phyloP scores from a whole-genome alignment of 805 yeast species.

The Candida fluviatilis region DNA sequence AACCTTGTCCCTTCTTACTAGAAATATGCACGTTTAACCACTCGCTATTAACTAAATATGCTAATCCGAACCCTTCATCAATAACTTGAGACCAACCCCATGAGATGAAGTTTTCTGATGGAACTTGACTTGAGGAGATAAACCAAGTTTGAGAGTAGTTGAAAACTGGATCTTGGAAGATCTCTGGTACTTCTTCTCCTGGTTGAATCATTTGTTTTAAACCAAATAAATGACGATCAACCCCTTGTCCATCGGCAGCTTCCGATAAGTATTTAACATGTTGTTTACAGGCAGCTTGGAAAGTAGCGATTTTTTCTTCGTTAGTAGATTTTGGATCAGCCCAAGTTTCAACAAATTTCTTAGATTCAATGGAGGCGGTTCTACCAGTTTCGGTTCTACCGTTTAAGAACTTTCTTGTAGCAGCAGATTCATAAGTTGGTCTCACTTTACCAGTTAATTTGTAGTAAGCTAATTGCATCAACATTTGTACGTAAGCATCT shows the following conservation, averaged over 20 bases:
- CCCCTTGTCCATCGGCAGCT: constrained; percentile 84
- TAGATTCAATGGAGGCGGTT: constrained; percentile 69
- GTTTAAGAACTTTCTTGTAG: constrained; percentile 80
- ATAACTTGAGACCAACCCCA: constrained; percentile 96
- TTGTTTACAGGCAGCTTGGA: constrained; percentile 66
- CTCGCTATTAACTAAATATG: constrained; percentile 85
- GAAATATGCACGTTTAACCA: constrained; percentile 84
- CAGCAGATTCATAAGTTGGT: constrained; percentile 95
- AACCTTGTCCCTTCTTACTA: constrained; percentile 58
- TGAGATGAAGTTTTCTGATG: constrained; percentile 75
- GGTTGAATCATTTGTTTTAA: constrained; percentile 64
- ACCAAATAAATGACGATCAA: constrained; percentile 92
- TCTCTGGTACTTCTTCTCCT: constrained; percentile 58
- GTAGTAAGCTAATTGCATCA: constrained; percentile 86
- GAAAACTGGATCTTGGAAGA: constrained; percentile 74
- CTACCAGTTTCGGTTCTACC: constrained; percentile 97
- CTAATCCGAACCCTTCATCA: constrained; percentile 90
- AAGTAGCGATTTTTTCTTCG: constrained; percentile 59
- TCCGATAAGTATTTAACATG: constrained; percentile 71
- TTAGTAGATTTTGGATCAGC: constrained; percentile 46
- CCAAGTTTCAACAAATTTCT: constrained; percentile 72
- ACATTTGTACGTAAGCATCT: constrained; percentile 88
- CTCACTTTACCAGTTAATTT: constrained; percentile 73
- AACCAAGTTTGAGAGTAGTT: constrained; percentile 80
- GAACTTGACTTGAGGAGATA: constrained; percentile 83